Evolutionary conservation across 805 yeast genomes (phyloP), one percentile per base, ranked within the genome.

Genomic region (Spathaspora passalidarum): DNA sequence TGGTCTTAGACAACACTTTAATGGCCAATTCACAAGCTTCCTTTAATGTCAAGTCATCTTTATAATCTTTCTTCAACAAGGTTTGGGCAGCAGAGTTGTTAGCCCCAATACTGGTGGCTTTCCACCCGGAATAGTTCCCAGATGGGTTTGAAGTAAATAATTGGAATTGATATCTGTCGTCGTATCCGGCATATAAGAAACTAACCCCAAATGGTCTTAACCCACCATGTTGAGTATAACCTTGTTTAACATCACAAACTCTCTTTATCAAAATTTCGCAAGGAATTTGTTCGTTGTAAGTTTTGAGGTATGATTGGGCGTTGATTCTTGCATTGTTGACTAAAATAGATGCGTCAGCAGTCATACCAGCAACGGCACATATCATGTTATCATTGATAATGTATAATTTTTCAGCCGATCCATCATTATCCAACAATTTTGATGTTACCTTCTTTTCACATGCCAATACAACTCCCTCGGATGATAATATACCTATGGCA

Each of bases 151-250:
- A 86, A 5, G 97, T 91, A 70, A 84, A 94, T 54, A 94, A 75
- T 67, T 94, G 99, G 75, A 86, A 94, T 25, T 90, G 90, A 58
- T 84, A 84, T 59, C 88, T 73, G 44, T 89, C 92, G 64, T 94
- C 99, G 61, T 84, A 86, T 6, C 99, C 99, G 5, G 98, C 99
- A 61, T 88, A 94, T 49, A 94, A 80, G 68, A 94, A 91, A 43
- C 96, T 86, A 35, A 94, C 99, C 60, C 99, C 99, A 65, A 90
- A 94, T 17, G 99, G 99, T 68, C 99, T 85, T 60, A 94, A 78
- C 32, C 99, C 99, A 62, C 99, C 99, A 62, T 88, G 96, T 68
- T 94, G 99, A 6, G 99, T 94, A 67, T 94, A 94, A 9, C 98
- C 97, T 66, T 94, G 99, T 68, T 94, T 94, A 51, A 88, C 80